Base-by-base conservation (phyloP, 2,329 filamentous ascomycete genomes). In the Fusarium sp. region DNA sequence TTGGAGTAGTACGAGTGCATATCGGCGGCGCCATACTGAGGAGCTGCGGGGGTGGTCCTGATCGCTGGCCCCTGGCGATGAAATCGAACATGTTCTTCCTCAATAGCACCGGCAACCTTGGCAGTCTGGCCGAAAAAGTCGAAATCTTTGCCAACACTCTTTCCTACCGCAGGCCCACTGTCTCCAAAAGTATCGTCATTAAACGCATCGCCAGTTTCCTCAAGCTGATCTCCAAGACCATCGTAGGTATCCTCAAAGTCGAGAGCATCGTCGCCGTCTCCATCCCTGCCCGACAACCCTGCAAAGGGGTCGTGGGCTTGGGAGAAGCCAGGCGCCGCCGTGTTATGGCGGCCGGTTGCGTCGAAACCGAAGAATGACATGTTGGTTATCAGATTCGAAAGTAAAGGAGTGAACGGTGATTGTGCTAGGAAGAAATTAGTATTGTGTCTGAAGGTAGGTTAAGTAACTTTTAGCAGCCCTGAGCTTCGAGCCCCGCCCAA, bases 241-340 rank as follows among this genome's bases (percentile, higher is more conserved):
- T 99, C 97, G 82, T 98, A 98, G 41, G 96, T 98, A 81, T 99
- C 95, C 79, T 99, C 97, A 78, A 98, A 99, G 79, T 98, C 94
- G 79, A 88, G 81, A 27, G 85, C 87, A 71, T 89, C 90, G 76
- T 87, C 87, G 61, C 84, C 83, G 77, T 92, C 90, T 68, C 92
- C 89, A 69, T 89, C 88, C 60, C 87, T 88, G 78, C 88, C 88
- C 68, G 93, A 92, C 67, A 98, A 90, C 68, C 93, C 92, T 75
- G 94, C 95, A 83, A 98, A 98, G 43, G 96, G 95, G 84, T 99
- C 95, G 77, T 93, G 89, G 70, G 88, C 84, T 82, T 95, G 93
- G 78, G 95, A 92, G 85, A 98, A 98, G 80, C 95, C 95, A 63
- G 93, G 91, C 41, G 92, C 92, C 64, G 88, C 87, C 78, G 87